Conservation (phyloP, 495 filamentous ascomycete species). For the Parachaetomium inaequale region DNA sequence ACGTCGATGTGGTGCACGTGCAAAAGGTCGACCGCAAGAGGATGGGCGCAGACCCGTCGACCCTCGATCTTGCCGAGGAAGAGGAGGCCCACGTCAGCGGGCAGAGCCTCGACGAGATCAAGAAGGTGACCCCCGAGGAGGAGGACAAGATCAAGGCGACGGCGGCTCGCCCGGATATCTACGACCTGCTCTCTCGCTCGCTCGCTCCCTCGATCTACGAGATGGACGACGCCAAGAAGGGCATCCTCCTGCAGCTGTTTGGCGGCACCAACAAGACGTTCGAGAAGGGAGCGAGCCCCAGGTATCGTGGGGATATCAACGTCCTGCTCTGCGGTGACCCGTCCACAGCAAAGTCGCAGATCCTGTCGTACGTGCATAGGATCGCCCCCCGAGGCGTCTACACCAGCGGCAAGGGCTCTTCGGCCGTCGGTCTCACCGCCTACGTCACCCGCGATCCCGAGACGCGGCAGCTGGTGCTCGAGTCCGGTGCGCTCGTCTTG, state of each 20-base stretch:
- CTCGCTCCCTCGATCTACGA: conserved; percentile 95
- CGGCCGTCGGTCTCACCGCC: conserved; percentile 95
- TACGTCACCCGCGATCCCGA: conserved; percentile 92
- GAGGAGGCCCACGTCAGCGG: conserved; percentile 80
- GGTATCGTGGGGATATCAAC: conserved; percentile 96
- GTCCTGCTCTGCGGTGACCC: conserved; percentile 94
- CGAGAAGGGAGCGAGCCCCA: conserved; percentile 91
- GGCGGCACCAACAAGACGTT: conserved; percentile 99
- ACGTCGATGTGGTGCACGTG: conserved; percentile 90
- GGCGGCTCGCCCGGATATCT: conserved; percentile 78
- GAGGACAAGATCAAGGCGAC: conserved; percentile 84
- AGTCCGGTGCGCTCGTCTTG: conserved; percentile 91
- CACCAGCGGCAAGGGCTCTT: conserved; percentile 95
- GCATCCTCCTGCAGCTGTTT: conserved; percentile 92
- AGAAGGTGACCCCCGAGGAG: conserved; percentile 85
- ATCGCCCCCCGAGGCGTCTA: conserved; percentile 97
- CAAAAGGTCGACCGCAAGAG: conserved; percentile 95
- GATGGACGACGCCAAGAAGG: conserved; percentile 98
- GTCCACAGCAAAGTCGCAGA: conserved; percentile 91
- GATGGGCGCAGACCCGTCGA: conserved; percentile 86
- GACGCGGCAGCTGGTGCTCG: conserved; percentile 90
- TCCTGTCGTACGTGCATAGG: conserved; percentile 92
- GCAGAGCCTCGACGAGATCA: conserved; percentile 71
- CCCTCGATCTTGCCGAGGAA: conserved; percentile 54
- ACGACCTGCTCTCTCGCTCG: conserved; percentile 88